phyloP scores from a whole-genome alignment of 2,329 filamentous ascomycete species.

The Exophiala oligosperma region DNA sequence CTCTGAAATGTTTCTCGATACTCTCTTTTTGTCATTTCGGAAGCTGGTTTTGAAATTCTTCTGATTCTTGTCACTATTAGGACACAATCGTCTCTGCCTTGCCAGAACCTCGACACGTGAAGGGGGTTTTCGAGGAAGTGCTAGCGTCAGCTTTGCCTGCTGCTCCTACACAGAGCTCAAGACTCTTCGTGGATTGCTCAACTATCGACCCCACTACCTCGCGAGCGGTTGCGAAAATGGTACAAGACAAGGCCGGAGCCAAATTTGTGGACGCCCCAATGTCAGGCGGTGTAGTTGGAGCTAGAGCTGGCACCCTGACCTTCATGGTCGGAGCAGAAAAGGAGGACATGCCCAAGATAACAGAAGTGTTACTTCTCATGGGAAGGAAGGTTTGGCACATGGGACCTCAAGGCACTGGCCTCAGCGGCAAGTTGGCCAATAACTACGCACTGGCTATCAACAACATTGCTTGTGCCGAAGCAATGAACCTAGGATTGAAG shows the following conservation, averaged over 20 bases:
- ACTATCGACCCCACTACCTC: constrained; percentile 93
- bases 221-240: constrained; percentile 69
- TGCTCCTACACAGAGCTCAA: constrained; percentile 53
- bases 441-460: constrained; percentile 95
- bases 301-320: constrained; percentile 80
- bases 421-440: constrained; percentile 92
- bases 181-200: constrained; percentile 92
- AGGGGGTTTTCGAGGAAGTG: constrained; percentile 76
- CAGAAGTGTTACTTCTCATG: constrained; percentile 74
- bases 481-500: constrained; percentile 64
- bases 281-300: constrained; percentile 93
- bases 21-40: constrained; percentile 17
- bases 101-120: constrained; percentile 85
- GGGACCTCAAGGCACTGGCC: constrained; percentile 77
- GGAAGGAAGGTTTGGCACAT: constrained; percentile 84
- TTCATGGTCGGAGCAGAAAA: constrained; percentile 85
- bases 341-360: constrained; percentile 63
- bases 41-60: too few relatives aligned
- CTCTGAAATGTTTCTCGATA: constrained; percentile 55
- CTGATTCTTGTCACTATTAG: constrained; percentile 46
- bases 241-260: constrained; percentile 54
- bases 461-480: constrained; percentile 73
- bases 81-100: constrained; percentile 85
- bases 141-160: constrained; percentile 59
- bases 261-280: constrained; percentile 93